Evolutionary conservation across 129 eudicot genomes (phyloP).

Genomic region (carrot (Daucus carota)): DNA sequence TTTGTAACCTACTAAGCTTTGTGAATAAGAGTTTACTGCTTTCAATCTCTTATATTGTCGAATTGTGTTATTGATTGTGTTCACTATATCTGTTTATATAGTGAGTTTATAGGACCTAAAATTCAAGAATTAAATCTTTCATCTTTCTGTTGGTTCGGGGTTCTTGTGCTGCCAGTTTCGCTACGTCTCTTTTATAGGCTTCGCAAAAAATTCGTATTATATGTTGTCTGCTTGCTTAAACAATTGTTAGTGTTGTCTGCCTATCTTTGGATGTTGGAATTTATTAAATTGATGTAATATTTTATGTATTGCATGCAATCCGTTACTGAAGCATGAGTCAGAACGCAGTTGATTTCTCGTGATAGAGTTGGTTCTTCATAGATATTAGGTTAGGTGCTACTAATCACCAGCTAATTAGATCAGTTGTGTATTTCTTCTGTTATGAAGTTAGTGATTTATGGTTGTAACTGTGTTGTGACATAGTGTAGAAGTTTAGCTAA

Average conservation of each 20-base stretch:
- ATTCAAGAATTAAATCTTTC: too few relatives aligned
- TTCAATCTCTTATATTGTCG: too few relatives aligned
- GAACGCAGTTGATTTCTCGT: slow-evolving; percentile 89
- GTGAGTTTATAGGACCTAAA: too few relatives aligned
- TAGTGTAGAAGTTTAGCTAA: background rate
- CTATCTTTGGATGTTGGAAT: background rate
- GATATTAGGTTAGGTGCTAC: slow-evolving; percentile 7
- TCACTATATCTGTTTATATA: too few relatives aligned
- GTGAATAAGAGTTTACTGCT: too few relatives aligned
- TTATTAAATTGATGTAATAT: background rate
- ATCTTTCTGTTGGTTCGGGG: background rate
- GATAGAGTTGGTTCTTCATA: slow-evolving; percentile 77
- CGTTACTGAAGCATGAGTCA: slow-evolving; percentile 89
- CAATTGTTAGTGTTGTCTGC: background rate
- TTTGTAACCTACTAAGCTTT: too few relatives aligned
- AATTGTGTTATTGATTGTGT: too few relatives aligned
- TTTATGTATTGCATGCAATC: slow-evolving; percentile 53
- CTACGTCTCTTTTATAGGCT: background rate
- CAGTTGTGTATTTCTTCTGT: background rate
- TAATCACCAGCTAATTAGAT: background rate
- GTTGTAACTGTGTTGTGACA: background rate
- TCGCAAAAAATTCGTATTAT: background rate
- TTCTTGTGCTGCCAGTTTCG: background rate
- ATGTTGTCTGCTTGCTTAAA: background rate
- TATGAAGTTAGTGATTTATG: background rate